Evolutionary conservation across 768 basidiomycete species (phyloP).

Genomic region (Phaeotremella fagi): DNA sequence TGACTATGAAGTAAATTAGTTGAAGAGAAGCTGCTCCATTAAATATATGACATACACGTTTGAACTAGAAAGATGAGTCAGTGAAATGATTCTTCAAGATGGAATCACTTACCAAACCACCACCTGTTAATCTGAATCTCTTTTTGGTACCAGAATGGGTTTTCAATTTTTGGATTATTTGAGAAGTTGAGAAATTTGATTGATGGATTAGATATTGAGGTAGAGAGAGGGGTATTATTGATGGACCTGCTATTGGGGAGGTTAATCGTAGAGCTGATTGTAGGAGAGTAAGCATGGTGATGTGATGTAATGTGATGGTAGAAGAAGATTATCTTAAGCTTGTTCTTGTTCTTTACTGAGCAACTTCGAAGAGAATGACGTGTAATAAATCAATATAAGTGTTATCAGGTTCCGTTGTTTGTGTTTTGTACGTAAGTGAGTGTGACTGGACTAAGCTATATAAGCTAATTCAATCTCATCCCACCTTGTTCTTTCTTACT

Average conservation of each 20-base stretch:
- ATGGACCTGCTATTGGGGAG: neutral
- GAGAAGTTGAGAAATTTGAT: conserved; percentile 19
- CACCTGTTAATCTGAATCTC: conserved; percentile 44
- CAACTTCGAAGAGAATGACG: too few relatives aligned
- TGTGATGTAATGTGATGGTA: neutral
- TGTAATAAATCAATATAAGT: too few relatives aligned
- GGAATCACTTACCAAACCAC: conserved; percentile 25
- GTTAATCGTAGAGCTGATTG: too few relatives aligned
- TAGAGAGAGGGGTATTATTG: neutral
- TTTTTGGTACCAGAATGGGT: conserved; percentile 50
- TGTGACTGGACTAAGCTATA: too few relatives aligned
- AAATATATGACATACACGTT: conserved; percentile 34
- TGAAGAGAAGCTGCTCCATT: neutral
- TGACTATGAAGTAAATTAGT: conserved; percentile 10
- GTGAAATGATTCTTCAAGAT: too few relatives aligned
- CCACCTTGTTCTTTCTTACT: too few relatives aligned
- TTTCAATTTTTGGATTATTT: conserved; percentile 44
- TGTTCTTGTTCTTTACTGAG: too few relatives aligned
- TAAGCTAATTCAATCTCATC: too few relatives aligned
- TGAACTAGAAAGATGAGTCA: conserved; percentile 33
- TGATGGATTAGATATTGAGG: too few relatives aligned
- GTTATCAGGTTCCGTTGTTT: neutral
- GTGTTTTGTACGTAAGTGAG: too few relatives aligned
- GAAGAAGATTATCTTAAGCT: neutral
- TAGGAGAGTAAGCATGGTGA: neutral